Evolutionary conservation across 768 basidiomycete genomes (phyloP), one percentile per base, ranked within the genome.

Genomic region (Phaeotremella fagi): DNA sequence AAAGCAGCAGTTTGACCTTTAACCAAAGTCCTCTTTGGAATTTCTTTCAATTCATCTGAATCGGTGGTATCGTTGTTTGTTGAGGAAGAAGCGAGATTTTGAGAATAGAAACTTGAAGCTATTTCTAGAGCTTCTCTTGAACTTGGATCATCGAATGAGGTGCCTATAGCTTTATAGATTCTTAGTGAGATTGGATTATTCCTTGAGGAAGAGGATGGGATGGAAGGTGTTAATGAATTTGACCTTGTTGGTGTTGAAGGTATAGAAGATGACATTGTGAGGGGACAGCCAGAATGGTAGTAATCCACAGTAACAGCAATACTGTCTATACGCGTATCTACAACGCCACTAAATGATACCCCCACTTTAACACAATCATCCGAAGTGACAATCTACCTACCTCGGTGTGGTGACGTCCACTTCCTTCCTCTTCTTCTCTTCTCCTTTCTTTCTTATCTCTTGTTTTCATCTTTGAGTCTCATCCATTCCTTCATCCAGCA

Each of bases 131-230:
- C 90, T 63, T 94, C 87, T 24, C 79, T 79, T 0, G 66, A 66
- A 9, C 61, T 57, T 0, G 64, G 62, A 45, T 76, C 72, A 44
- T 76, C 73, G 54, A 76, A 75, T 9, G 70, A 59, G 0, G 88
- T 89, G 29, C 86, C 84, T 18, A 94, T 78, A 55, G 92, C 85
- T 75, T 95, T 95, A 75, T 90, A 91, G n/a, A 94, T 77, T 11
- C 91, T 80, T 0, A 86, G 75, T n/a, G 89, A 83, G 35, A 92
- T 80, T 1, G 91, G 90, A 49, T 78, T 77, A 48, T 57, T 64
- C n/a, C 54, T 42, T 24, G 55, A 46, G 25, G 63, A 43, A 14
- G 54, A 52, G n/a, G 54, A 42, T 9, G 54, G 48, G 3, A 57
- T 31, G 2, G 49, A 57, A 15, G 38, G 22, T 11, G 38, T 12